These are phyloP conservation scores for Tolypocladium sp. DNA, from an alignment of 2,329 filamentous ascomycete species.

Conservation along the genomic window DNA sequence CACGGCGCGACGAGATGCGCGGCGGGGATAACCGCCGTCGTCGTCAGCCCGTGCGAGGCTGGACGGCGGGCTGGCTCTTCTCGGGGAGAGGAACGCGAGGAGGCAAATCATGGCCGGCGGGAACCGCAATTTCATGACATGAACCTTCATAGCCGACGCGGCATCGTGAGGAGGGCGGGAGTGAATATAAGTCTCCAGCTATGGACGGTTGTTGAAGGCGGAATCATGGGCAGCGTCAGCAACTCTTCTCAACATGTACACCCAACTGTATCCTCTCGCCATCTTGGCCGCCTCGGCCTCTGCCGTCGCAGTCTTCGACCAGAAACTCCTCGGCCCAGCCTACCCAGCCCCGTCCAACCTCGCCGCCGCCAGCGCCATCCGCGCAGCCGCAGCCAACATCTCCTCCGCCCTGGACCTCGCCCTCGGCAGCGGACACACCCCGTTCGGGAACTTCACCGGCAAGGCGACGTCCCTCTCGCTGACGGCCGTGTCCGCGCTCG, in stretches of 20 bases:
- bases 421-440: background rate
- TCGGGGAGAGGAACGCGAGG: background rate
- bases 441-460: background rate
- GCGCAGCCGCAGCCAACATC: background rate
- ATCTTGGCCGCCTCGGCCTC: background rate
- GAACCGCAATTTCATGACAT: background rate
- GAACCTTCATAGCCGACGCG: background rate
- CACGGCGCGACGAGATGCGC: background rate
- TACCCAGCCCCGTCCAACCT: background rate
- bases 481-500: background rate
- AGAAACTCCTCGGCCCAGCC: background rate
- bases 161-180: background rate
- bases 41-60: background rate
- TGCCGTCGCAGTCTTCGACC: background rate
- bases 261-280: background rate
- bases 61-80: background rate
- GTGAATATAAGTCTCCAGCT: background rate
- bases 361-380: background rate
- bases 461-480: background rate
- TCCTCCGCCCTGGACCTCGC: too few species aligned
- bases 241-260: background rate
- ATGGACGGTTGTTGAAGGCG: background rate
- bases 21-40: background rate
- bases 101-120: background rate
- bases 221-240: background rate